Conservation (phyloP, 1,284 basidiomycete species). For the Leucoagaricus sp. region DNA sequence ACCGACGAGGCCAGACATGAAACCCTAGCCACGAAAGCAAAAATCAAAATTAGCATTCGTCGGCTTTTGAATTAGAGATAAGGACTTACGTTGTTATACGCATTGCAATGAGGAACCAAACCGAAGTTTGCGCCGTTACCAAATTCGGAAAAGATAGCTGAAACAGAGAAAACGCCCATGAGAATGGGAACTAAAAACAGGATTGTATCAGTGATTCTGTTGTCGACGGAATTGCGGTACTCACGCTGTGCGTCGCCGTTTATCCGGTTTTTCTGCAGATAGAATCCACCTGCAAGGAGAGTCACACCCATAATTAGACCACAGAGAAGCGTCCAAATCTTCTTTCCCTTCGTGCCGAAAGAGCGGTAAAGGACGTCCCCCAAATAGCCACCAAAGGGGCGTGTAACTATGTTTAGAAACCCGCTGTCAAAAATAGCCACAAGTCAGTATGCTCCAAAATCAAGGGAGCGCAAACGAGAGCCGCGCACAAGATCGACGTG, state of each 20-base stretch:
- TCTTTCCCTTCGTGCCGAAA: slow-evolving; percentile 52
- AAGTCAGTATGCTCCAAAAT: neutral
- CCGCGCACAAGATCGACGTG: slow-evolving; percentile 36
- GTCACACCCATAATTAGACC: slow-evolving; percentile 50
- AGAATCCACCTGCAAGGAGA: slow-evolving; percentile 43
- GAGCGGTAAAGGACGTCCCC: slow-evolving; percentile 50
- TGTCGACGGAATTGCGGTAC: neutral
- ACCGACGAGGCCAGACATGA: slow-evolving; percentile 52
- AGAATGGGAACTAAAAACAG: slow-evolving; percentile 23
- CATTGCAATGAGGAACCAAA: slow-evolving; percentile 54
- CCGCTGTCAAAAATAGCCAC: slow-evolving; percentile 28
- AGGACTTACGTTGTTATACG: slow-evolving; percentile 38
- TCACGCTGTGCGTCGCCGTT: slow-evolving; percentile 18
- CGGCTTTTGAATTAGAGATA: neutral
- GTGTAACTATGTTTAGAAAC: slow-evolving; percentile 54
- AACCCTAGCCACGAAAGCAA: slow-evolving; percentile 16
- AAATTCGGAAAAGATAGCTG: slow-evolving; percentile 45
- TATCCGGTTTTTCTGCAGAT: slow-evolving; percentile 37
- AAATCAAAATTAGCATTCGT: neutral
- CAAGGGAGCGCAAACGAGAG: neutral
- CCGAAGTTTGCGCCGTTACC: slow-evolving; percentile 58
- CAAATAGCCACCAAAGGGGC: slow-evolving; percentile 53
- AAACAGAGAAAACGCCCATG: slow-evolving; percentile 33
- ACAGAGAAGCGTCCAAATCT: slow-evolving; percentile 47
- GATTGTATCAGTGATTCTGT: neutral